A percentile compares a stretch with the other conserved stretches of the same genome.
These are phyloP conservation scores for Aspergillus texensis DNA, from an alignment of 2,329 filamentous ascomycete species.

Conservation along the genomic window DNA sequence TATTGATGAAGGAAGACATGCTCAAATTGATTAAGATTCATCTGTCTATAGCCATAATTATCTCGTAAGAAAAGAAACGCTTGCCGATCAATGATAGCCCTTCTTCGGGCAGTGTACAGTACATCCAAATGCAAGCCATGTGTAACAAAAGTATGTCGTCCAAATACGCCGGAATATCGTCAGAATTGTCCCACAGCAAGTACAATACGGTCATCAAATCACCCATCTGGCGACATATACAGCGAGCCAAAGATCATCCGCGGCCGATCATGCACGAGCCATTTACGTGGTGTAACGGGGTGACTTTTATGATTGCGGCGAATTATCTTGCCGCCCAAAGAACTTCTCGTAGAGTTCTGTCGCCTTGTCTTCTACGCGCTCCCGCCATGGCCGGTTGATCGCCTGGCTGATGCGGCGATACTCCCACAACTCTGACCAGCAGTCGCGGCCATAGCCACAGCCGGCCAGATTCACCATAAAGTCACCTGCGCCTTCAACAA, in stretches of 20 bases:
- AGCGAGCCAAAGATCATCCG: not conserved
- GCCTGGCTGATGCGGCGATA: constrained; percentile 90
- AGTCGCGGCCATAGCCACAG: constrained; percentile 95
- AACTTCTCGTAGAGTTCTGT: constrained; percentile 25
- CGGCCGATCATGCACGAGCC: not conserved
- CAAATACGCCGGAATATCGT: not conserved
- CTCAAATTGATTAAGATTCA: not conserved
- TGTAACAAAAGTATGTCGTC: not conserved
- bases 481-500: constrained; percentile 80
- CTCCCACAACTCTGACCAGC: constrained; percentile 97
- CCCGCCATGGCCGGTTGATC: constrained; percentile 82
- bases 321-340: constrained; percentile 14
- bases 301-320: not conserved
- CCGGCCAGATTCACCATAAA: constrained; percentile 99
- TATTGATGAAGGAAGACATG: not conserved
- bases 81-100: not conserved
- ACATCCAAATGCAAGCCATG: not conserved
- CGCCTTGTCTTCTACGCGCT: constrained; percentile 53
- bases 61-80: constrained; percentile 6
- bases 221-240: not conserved
- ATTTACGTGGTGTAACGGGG: not conserved
- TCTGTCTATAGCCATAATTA: not conserved
- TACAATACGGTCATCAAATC: not conserved
- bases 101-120: not conserved
- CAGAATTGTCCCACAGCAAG: not conserved